Conservation (phyloP, 345 rosid genomes). For the Turritis glabra region DNA sequence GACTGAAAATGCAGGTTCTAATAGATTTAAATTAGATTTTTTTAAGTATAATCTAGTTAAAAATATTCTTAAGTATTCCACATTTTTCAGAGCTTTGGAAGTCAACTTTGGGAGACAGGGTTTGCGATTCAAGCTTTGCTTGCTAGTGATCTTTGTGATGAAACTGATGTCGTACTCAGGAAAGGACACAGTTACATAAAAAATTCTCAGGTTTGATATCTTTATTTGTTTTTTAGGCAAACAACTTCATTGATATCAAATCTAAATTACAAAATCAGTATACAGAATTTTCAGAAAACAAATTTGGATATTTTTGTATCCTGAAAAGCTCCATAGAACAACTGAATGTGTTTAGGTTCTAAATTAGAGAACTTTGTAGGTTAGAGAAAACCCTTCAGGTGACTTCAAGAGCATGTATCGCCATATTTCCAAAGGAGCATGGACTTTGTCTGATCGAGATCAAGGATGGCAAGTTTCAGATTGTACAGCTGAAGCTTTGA, state of each 20-base stretch:
- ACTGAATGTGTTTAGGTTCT: neutral
- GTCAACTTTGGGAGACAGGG: slow-evolving; percentile 60
- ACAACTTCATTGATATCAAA: no score
- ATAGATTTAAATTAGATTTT: no score
- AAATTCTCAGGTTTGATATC: slow-evolving; percentile 53
- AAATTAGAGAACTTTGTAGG: slow-evolving; percentile 32
- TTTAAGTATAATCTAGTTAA: neutral
- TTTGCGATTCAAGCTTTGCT: slow-evolving; percentile 56
- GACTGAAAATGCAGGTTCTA: slow-evolving; percentile 53
- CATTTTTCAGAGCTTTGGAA: slow-evolving; percentile 49
- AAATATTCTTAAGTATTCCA: no score
- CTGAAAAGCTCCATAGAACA: neutral
- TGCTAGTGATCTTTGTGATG: slow-evolving; percentile 40
- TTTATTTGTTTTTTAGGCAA: no score
- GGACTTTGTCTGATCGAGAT: slow-evolving; percentile 63
- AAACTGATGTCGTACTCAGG: slow-evolving; percentile 43
- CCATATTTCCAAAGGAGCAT: slow-evolving; percentile 58
- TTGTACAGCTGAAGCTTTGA: slow-evolving; percentile 62
- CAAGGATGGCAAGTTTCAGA: slow-evolving; percentile 75
- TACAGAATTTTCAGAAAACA: neutral
- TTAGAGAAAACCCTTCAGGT: slow-evolving; percentile 54
- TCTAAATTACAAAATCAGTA: neutral
- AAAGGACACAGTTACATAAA: slow-evolving; percentile 55
- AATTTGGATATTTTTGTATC: no score
- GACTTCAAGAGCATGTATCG: slow-evolving; percentile 59